Evolutionary conservation across 2,329 filamentous ascomycete species (phyloP), one percentile per base, ranked within the genome.

Genomic region (Ceratocystis colombiana): DNA sequence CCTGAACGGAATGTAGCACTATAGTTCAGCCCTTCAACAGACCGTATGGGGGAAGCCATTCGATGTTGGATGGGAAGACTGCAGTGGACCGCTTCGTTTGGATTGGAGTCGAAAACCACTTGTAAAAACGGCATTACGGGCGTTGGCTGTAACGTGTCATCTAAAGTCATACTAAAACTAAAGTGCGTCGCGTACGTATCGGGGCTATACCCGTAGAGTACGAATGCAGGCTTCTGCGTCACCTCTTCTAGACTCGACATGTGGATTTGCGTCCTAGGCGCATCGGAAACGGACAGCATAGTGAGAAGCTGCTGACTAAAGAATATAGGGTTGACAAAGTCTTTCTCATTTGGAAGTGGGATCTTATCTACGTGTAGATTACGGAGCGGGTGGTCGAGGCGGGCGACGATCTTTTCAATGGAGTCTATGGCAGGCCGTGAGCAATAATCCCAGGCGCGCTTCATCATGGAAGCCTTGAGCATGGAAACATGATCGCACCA

Each of bases 21-120:
- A 22, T 33, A 63, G 20, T 45, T 63, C 20, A 63, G 17, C 7
- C 37, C 61, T 28, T 63, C 61, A 17, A 63, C 30, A 20, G 61
- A 63, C n/a, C 17, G 25, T 17, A 63, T 63, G 1, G 61, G 61
- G 3, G 61, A 25, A 12, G 22, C 25, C 61, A 63, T 20, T 10
- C 41, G 61, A 22, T 33, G 37, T 10, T 33, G 25, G 10, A 63
- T 30, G 22, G 61, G 41, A 28, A 63, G 7, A 17, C 25, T n/a
- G 10, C 41, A 28, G 41, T 46, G 25, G 6, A 48, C 46, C 22
- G 61, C 41, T 10, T 59, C 50, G 12, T 45, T 61, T 28, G 64
- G 64, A 3, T 65, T 65, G 55, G 64, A 65, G 20, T 65, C 41
- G 17, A 65, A 65, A 6, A 61, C 64, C 5, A 65, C 55, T 22